phyloP scores from a whole-genome alignment of 441 rosid genomes.

The Euphorbia schlechtendalii region DNA sequence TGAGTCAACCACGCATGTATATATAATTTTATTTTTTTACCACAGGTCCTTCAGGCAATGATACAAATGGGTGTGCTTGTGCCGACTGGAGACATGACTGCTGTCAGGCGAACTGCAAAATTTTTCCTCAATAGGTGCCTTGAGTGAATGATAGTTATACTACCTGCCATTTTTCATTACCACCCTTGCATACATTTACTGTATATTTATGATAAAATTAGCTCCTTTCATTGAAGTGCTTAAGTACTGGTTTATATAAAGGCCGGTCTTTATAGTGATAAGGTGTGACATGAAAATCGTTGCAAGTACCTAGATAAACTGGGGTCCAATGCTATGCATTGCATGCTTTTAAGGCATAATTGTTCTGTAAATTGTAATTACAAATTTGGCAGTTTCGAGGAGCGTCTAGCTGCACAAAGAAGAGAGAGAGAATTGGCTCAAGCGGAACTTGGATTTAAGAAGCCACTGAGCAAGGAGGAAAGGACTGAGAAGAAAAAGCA shows the following conservation, averaged over 20 bases:
- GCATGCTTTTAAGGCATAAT: slow-evolving; percentile 1
- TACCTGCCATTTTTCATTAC: neutral
- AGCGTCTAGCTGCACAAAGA: slow-evolving; percentile 90
- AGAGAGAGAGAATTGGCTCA: slow-evolving; percentile 76
- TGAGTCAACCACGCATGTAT: slow-evolving; percentile 7
- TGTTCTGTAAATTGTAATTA: slow-evolving; percentile 4
- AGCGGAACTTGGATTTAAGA: slow-evolving; percentile 81
- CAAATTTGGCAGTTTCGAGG: slow-evolving; percentile 65
- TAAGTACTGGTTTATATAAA: neutral
- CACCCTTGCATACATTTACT: neutral
- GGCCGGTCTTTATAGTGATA: too few species aligned
- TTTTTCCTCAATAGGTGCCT: slow-evolving; percentile 89
- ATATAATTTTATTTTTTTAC: slow-evolving; percentile 10
- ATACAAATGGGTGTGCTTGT: slow-evolving; percentile 99
- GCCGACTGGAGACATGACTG: slow-evolving; percentile 97
- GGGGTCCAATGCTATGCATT: neutral
- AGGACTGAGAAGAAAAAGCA: slow-evolving; percentile 92
- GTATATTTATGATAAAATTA: neutral
- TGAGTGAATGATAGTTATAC: slow-evolving; percentile 8
- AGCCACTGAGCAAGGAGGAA: slow-evolving; percentile 83
- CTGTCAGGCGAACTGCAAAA: slow-evolving; percentile 87
- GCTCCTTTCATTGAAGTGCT: neutral
- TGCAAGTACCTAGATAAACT: neutral
- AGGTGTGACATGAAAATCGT: neutral
- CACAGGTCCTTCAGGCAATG: slow-evolving; percentile 91